Evolutionary conservation across 345 rosid species (phyloP), one percentile per base, ranked within the genome.

Genomic region (Brassica cretica): DNA sequence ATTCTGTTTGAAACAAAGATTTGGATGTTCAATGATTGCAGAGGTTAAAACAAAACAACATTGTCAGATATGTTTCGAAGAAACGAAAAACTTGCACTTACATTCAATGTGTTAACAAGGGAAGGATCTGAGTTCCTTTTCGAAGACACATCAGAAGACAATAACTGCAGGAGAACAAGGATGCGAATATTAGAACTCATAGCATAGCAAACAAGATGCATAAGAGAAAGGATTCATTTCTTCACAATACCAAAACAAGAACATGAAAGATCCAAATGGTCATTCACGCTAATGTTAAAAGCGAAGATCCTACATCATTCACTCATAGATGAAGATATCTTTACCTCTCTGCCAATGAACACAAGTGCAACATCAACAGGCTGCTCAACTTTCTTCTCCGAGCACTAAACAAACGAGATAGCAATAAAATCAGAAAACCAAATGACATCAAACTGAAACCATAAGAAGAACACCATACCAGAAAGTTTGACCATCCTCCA

Each of bases 311-410:
- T 15, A 67, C 24, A 79, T 67, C 24, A 35, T n/a, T 15, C 51
- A 49, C 14, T 27, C 64, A 59, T 53, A 53, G 10, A 53, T 15
- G 10, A 53, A 44, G 33, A 4, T 1, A 16, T 2, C 30, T 84
- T 51, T 84, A 96, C 99, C 95, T 90, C 89, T 80, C 90, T 86
- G 70, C 99, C 98, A 24, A 93, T 85, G 86, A 96, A 93, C 75
- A 96, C 87, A 78, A 91, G 86, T 5, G 94, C 97, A 16, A 93
- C 82, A 82, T 91, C 97, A 78, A 87, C 82, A 46, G 88, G 66
- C 19, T 85, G 90, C 68, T 77, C 80, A 75, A 66, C 75, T 77
- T 91, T 85, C 84, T 84, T 84, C 78, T 77, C 85, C 8, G 93
- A 78, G 82, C 99, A 93, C 97, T 95, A 70, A 7, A 30, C 46